Conservation (phyloP, 225 moss, liverwort and hornwort species). For the Pseudoscleropodium purum region DNA sequence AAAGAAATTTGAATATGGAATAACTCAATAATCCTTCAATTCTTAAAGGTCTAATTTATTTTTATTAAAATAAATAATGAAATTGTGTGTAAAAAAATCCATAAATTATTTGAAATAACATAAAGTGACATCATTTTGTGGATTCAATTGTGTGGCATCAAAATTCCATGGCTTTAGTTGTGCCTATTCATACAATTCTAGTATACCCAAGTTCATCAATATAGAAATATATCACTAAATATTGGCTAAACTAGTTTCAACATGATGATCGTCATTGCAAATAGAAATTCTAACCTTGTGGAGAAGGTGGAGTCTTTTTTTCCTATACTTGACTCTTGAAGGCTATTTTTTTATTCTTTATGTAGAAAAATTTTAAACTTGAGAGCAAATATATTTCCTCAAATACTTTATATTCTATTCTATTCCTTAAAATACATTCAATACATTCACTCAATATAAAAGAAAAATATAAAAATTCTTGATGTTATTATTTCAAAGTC, state of each 20-base stretch:
- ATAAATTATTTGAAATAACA: not conserved
- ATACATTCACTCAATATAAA: not conserved
- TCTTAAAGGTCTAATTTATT: not conserved
- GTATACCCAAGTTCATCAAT: not conserved
- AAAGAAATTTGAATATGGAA: not conserved
- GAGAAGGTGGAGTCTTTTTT: not conserved
- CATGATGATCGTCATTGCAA: rapidly evolving
- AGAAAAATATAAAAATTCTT: not conserved
- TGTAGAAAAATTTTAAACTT: not conserved
- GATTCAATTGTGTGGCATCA: rapidly evolving
- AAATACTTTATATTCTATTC: not conserved
- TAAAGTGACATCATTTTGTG: not conserved
- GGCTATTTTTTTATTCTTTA: not conserved
- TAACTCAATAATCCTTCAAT: no score
- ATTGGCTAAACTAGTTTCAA: rapidly evolving
- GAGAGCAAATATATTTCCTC: not conserved
- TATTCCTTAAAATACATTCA: not conserved
- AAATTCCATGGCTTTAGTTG: not conserved
- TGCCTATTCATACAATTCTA: not conserved
- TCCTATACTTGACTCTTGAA: not conserved
- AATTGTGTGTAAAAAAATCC: rapidly evolving
- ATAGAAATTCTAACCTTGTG: not conserved
- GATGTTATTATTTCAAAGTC: not conserved
- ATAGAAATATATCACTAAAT: not conserved
- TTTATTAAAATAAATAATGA: not conserved